phyloP scores from a whole-genome alignment of 2,329 filamentous ascomycete genomes.

The Phialophora verrucosa region DNA sequence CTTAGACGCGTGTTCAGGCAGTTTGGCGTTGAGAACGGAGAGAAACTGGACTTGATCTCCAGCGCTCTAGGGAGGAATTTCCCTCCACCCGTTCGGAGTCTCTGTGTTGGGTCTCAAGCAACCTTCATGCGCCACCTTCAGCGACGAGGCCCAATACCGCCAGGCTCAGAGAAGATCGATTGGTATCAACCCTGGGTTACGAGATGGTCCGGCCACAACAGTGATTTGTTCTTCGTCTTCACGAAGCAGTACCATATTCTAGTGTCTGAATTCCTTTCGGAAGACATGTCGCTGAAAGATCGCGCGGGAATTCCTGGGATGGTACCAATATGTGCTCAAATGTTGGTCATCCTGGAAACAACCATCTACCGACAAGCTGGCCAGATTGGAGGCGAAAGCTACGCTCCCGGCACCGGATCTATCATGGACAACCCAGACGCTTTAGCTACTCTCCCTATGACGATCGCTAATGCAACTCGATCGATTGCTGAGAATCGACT shows the following conservation, averaged over 20 bases:
- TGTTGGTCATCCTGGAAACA: constrained; percentile 77
- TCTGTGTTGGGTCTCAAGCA: constrained; percentile 69
- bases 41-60: constrained; percentile 57
- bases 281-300: constrained; percentile 59
- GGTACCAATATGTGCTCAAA: constrained; percentile 79
- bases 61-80: constrained; percentile 72
- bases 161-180: constrained; percentile 73
- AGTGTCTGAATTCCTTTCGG: constrained; percentile 72
- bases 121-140: constrained; percentile 65
- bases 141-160: constrained; percentile 68
- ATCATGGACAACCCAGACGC: constrained; percentile 71
- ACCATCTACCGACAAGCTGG: constrained; percentile 71
- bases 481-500: constrained; percentile 89
- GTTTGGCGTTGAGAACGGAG: constrained; percentile 63
- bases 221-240: constrained; percentile 89
- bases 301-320: constrained; percentile 74
- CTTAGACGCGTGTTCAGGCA: constrained; percentile 75
- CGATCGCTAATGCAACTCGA: constrained; percentile 72
- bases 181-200: constrained; percentile 87
- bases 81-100: constrained; percentile 66
- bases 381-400: constrained; percentile 54
- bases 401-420: constrained; percentile 64
- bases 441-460: constrained; percentile 65
- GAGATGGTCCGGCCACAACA: constrained; percentile 85
- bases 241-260: constrained; percentile 85